These are phyloP conservation scores for Angophora floribunda DNA, from an alignment of 345 rosid genomes.

Conservation along the genomic window DNA sequence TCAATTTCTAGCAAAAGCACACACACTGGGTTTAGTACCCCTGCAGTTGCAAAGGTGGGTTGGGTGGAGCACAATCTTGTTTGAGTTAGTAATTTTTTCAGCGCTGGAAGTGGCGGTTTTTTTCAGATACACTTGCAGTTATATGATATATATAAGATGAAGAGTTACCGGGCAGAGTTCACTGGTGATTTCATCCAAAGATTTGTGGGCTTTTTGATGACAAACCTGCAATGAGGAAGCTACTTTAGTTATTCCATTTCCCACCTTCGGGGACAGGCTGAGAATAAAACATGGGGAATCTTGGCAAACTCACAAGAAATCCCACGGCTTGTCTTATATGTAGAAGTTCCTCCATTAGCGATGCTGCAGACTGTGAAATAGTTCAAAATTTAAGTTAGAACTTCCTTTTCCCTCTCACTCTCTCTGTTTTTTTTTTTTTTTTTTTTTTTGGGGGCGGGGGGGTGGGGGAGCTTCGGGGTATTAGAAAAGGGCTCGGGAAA, in stretches of 20 bases:
- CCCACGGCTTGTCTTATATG: conserved; percentile 99
- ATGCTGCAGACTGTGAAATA: neutral
- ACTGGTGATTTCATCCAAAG: conserved; percentile 81
- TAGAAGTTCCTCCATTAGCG: conserved; percentile 45
- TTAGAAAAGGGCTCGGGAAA: neutral
- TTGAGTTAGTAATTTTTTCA: neutral
- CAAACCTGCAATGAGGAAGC: conserved; percentile 47
- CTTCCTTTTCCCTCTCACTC: neutral
- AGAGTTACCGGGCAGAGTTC: conserved; percentile 82
- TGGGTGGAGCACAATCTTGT: neutral
- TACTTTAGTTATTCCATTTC: neutral
- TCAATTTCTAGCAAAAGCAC: conserved; percentile 2
- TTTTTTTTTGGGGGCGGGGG: neutral
- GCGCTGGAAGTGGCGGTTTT: neutral
- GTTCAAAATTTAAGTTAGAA: neutral
- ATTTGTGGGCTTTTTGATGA: conserved; percentile 91
- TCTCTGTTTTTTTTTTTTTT: too few relatives aligned
- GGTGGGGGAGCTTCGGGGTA: neutral
- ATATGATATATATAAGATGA: neutral
- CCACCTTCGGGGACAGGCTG: neutral
- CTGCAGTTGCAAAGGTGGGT: neutral
- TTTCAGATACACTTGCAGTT: neutral
- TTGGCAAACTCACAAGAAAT: conserved; percentile 16
- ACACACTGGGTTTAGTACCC: neutral
- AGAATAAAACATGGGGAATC: neutral